Conservation (phyloP, 176 grass and related monocot genomes). For the Ensete glaucum region DNA sequence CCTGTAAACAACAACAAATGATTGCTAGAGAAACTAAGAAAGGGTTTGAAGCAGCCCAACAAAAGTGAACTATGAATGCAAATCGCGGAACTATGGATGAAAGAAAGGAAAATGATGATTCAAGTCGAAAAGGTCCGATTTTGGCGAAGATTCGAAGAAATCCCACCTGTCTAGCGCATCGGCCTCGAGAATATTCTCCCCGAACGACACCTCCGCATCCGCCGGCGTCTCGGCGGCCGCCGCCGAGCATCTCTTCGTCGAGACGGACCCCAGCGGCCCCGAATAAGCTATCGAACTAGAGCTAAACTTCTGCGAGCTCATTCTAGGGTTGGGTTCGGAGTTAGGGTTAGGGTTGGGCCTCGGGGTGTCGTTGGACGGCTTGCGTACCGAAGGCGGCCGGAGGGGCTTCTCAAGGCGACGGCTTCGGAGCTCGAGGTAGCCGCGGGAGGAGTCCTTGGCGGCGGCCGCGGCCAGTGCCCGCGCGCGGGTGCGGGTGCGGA, state of each 20-base stretch:
- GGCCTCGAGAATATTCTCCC: conserved; percentile 18
- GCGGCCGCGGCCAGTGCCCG: conserved; percentile 9
- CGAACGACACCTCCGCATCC: conserved; percentile 10
- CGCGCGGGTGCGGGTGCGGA: conserved; percentile 25
- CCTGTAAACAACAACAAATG: too few relatives aligned
- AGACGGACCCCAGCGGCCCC: background rate
- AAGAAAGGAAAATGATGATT: background rate
- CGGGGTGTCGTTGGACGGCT: background rate
- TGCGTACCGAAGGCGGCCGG: background rate
- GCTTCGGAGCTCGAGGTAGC: conserved; percentile 26
- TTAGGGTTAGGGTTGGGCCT: background rate
- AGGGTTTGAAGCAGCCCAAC: too few relatives aligned
- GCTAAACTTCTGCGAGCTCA: background rate
- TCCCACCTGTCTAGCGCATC: conserved; percentile 17
- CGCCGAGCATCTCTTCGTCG: background rate
- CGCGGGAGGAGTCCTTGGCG: conserved; percentile 3
- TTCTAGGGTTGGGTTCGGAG: background rate
- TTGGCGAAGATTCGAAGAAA: background rate
- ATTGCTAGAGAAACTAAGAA: too few relatives aligned
- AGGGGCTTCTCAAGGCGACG: conserved; percentile 25
- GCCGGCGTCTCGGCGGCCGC: background rate
- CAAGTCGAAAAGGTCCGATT: background rate
- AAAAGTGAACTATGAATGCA: too few relatives aligned
- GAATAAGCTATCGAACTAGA: background rate
- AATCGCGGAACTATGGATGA: too few relatives aligned